A percentile compares a stretch with the other conserved stretches of the same genome.
phyloP scores from a whole-genome alignment of 1,284 basidiomycete species.

The Entoloma clypeatum region DNA sequence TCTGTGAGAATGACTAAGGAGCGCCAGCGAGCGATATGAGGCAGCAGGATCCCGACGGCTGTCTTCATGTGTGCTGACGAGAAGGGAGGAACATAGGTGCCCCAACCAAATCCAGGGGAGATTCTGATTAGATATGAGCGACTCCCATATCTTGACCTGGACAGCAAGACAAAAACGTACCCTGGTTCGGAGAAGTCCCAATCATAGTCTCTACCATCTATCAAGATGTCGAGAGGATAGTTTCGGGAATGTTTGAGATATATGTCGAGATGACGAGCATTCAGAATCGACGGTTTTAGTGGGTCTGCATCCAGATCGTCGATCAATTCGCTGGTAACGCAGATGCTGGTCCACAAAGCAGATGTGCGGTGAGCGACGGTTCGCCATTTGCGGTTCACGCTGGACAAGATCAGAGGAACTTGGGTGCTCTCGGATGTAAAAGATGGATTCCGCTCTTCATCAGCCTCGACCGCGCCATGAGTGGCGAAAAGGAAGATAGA shows the following conservation, averaged over 20 bases:
- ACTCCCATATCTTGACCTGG: constrained; percentile 4
- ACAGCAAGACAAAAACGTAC: constrained; percentile 31
- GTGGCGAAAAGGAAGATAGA: constrained; percentile 44
- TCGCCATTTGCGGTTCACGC: constrained; percentile 50
- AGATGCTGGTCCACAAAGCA: constrained; percentile 50
- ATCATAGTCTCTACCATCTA: constrained; percentile 50
- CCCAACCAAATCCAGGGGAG: constrained; percentile 21
- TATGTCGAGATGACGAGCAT: constrained; percentile 31
- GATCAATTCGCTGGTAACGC: constrained; percentile 41
- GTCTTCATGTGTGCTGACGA: constrained; percentile 38
- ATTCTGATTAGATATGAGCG: constrained; percentile 17
- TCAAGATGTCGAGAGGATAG: constrained; percentile 47
- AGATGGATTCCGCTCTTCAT: constrained; percentile 22
- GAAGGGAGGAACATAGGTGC: constrained; percentile 37
- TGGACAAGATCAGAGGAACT: constrained; percentile 39
- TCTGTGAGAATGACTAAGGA: constrained; percentile 50
- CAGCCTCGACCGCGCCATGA: constrained; percentile 23
- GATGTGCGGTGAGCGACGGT: constrained; percentile 43
- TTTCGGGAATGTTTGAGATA: constrained; percentile 43
- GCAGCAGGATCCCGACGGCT: constrained; percentile 40
- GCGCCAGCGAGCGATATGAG: constrained; percentile 47
- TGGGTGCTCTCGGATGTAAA: constrained; percentile 39
- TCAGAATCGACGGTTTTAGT: constrained; percentile 17
- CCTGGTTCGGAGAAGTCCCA: constrained; percentile 49
- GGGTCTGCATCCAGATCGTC: constrained; percentile 12